A percentile compares a stretch with the other conserved stretches of the same genome.
Evolutionary conservation across 1,284 basidiomycete genomes (phyloP).

Genomic region (Dichomitus squalens): DNA sequence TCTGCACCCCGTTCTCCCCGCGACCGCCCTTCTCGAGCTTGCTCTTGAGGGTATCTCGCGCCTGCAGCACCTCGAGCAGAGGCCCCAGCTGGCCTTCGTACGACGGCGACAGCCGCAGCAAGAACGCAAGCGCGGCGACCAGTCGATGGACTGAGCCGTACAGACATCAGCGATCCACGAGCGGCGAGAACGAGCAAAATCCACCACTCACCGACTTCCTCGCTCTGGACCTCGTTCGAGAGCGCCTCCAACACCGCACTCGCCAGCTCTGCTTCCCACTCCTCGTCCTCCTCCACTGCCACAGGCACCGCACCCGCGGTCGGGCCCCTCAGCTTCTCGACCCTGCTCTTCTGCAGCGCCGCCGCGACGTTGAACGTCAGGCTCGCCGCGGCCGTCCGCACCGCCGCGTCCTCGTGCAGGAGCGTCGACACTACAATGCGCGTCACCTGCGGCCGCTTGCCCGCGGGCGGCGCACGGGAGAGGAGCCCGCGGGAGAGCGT

Average conservation of each 20-base stretch:
- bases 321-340: constrained; percentile 45
- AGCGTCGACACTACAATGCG: constrained; percentile 65
- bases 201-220: constrained; percentile 73
- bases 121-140: constrained; percentile 72
- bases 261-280: constrained; percentile 84
- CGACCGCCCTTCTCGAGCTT: constrained; percentile 56
- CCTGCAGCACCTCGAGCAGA: constrained; percentile 74
- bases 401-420: constrained; percentile 65
- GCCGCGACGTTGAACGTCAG: constrained; percentile 77
- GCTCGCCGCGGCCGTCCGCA: constrained; percentile 81
- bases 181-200: not conserved
- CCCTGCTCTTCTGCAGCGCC: constrained; percentile 60
- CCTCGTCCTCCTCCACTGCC: constrained; percentile 56
- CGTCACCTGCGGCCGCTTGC: constrained; percentile 30
- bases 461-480: constrained; percentile 22
- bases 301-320: constrained; percentile 24
- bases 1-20: constrained; percentile 53
- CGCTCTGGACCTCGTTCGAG: constrained; percentile 65
- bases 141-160: constrained; percentile 70
- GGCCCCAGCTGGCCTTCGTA: constrained; percentile 54
- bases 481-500: constrained; percentile 58
- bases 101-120: constrained; percentile 70
- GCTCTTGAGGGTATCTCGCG: constrained; percentile 49
- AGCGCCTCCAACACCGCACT: constrained; percentile 81
- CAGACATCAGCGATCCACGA: not conserved